Evolutionary conservation across 768 basidiomycete species (phyloP).

Genomic region (Amanita rubescens): DNA sequence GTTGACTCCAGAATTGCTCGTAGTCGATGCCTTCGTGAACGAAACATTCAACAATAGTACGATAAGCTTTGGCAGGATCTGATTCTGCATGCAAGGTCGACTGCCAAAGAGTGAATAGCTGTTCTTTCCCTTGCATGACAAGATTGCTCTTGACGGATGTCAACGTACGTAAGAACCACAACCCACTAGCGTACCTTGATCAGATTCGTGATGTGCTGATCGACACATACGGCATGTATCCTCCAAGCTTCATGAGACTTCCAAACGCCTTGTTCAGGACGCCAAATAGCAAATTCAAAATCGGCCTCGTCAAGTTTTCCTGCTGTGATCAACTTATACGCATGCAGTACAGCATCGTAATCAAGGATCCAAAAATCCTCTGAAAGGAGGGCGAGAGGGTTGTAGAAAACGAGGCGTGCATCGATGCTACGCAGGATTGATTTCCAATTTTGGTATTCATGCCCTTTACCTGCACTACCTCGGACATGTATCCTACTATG

Average conservation of each 20-base stretch:
- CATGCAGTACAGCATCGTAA: slow-evolving; percentile 22
- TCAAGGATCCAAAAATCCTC: slow-evolving; percentile 24
- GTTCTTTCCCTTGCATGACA: slow-evolving; percentile 18
- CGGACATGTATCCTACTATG: background rate
- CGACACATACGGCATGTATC: slow-evolving; percentile 22
- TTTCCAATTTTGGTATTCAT: slow-evolving; percentile 18
- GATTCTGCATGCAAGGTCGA: background rate
- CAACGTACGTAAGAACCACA: background rate
- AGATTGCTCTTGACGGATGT: slow-evolving; percentile 16
- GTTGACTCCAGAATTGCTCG: slow-evolving; percentile 21
- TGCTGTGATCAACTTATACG: slow-evolving; percentile 17
- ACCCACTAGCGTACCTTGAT: slow-evolving; percentile 19
- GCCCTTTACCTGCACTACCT: slow-evolving; percentile 2
- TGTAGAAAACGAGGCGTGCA: slow-evolving; percentile 21
- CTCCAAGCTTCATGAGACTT: slow-evolving; percentile 23
- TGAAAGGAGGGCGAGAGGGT: slow-evolving; percentile 22
- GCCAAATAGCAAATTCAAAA: slow-evolving; percentile 26
- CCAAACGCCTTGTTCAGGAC: slow-evolving; percentile 20
- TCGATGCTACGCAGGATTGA: slow-evolving; percentile 20
- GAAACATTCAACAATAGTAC: slow-evolving; percentile 20
- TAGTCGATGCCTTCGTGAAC: slow-evolving; percentile 23
- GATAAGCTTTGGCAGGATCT: slow-evolving; percentile 17
- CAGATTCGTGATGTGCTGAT: slow-evolving; percentile 20
- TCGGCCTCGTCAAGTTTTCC: slow-evolving; percentile 19
- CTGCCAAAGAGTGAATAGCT: slow-evolving; percentile 20